These are phyloP conservation scores for Peronospora tabacina DNA, from an alignment of 352 stramenopile species.

Conservation along the genomic window DNA sequence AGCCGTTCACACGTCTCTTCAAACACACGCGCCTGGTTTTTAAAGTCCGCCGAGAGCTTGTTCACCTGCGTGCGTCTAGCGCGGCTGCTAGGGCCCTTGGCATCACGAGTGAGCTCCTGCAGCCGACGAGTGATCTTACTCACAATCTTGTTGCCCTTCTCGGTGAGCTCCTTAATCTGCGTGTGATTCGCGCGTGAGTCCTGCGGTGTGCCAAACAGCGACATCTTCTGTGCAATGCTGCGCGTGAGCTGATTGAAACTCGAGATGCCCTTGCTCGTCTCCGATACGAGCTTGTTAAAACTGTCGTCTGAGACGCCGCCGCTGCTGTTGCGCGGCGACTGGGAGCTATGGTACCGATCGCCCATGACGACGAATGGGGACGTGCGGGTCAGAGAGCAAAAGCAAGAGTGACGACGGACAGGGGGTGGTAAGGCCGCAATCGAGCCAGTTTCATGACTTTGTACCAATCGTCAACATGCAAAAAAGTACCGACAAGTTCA, in stretches of 20 bases:
- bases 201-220: constrained; percentile 74
- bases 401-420: constrained; percentile 15
- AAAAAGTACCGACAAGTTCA: too few relatives aligned
- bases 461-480: too few relatives aligned
- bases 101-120: constrained; percentile 60
- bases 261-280: constrained; percentile 82
- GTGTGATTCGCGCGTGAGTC: constrained; percentile 78
- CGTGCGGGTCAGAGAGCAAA: constrained; percentile 1
- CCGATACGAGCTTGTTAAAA: constrained; percentile 65
- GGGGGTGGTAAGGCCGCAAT: constrained; percentile 4
- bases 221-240: constrained; percentile 82
- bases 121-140: constrained; percentile 68
- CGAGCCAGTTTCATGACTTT: constrained; percentile 33
- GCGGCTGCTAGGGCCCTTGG: constrained; percentile 37
- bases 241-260: constrained; percentile 82
- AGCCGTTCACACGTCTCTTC: constrained; percentile 65
- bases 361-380: constrained; percentile 31
- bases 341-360: constrained; percentile 53
- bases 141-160: constrained; percentile 80
- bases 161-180: constrained; percentile 69
- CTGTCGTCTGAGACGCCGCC: constrained; percentile 48
- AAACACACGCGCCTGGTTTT: constrained; percentile 69
- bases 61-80: constrained; percentile 58
- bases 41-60: constrained; percentile 82
- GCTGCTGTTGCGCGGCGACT: constrained; percentile 43